Conservation (phyloP, 2,329 filamentous ascomycete species). For the Paramyrothecium roridum region DNA sequence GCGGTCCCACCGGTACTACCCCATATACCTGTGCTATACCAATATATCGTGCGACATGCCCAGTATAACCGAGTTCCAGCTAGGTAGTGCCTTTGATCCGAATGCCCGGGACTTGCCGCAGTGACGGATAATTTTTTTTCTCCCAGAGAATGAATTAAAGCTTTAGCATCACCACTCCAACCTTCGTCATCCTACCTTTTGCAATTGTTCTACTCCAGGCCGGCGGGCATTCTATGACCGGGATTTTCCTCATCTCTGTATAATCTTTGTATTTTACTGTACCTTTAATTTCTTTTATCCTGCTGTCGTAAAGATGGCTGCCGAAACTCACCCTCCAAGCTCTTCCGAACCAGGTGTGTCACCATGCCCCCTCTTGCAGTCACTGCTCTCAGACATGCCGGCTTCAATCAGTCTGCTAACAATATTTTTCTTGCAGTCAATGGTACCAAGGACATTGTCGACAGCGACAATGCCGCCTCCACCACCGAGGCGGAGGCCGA, state of each 20-base stretch:
- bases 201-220: slow-evolving; percentile 18
- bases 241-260: slow-evolving; percentile 14
- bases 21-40: slow-evolving; percentile 4
- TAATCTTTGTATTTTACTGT: slow-evolving; percentile 11
- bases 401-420: not conserved
- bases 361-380: not conserved
- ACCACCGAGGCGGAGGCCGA: slow-evolving; percentile 23
- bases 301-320: slow-evolving; percentile 25
- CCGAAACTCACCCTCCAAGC: slow-evolving; percentile 18
- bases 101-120: not conserved
- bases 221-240: slow-evolving; percentile 23
- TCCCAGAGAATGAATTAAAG: slow-evolving; percentile 11
- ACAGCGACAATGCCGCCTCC: slow-evolving; percentile 16
- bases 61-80: too few relatives aligned
- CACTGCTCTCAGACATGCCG: not conserved
- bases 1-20: not conserved
- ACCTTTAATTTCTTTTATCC: slow-evolving; percentile 4
- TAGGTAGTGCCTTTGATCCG: not conserved
- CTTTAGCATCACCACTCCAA: slow-evolving; percentile 8
- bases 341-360: slow-evolving; percentile 12
- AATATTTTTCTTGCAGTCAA: not conserved
- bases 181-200: slow-evolving; percentile 15
- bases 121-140: slow-evolving; percentile 22
- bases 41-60: too few relatives aligned
- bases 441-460: not conserved